Conservation (phyloP, 2,329 filamentous ascomycete genomes). For the Nothophaeocryptopus gaeumannii region DNA sequence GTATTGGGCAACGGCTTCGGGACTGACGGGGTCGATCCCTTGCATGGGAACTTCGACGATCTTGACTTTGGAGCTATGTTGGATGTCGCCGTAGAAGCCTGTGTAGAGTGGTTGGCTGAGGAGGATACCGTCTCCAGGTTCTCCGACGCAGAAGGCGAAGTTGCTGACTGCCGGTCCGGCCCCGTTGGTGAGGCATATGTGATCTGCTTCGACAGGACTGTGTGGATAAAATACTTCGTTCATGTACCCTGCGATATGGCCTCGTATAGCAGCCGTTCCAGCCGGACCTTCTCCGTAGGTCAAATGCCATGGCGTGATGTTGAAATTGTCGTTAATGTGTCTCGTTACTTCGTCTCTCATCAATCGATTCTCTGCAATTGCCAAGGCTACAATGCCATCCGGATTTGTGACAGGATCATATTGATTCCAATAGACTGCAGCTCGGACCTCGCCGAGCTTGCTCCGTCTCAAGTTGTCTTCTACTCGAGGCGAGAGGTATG, state of each 20-base stretch:
- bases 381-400: slow-evolving; percentile 8
- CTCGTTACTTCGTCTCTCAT: slow-evolving; percentile 9
- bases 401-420: slow-evolving; percentile 10
- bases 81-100: slow-evolving; percentile 6
- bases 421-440: slow-evolving; percentile 3
- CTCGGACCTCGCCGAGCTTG: slow-evolving; percentile 3
- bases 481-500: slow-evolving; percentile 3
- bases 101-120: slow-evolving; percentile 9
- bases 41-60: neutral
- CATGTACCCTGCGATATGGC: slow-evolving; percentile 1
- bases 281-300: slow-evolving; percentile 8
- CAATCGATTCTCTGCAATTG: slow-evolving; percentile 10
- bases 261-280: neutral
- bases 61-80: slow-evolving; percentile 1
- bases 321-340: slow-evolving; percentile 8
- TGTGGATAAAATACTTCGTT: slow-evolving; percentile 6
- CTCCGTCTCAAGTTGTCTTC: slow-evolving; percentile 3
- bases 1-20: slow-evolving; percentile 72
- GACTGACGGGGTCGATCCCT: slow-evolving; percentile 77
- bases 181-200: slow-evolving; percentile 5
- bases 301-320: slow-evolving; percentile 7
- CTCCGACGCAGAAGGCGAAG: slow-evolving; percentile 8
- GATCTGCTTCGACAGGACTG: neutral
- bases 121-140: slow-evolving; percentile 10
- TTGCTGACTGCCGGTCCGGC: slow-evolving; percentile 1